Evolutionary conservation across 1,284 basidiomycete species (phyloP), one percentile per base, ranked within the genome.

Genomic region (Lentinus polychrous): DNA sequence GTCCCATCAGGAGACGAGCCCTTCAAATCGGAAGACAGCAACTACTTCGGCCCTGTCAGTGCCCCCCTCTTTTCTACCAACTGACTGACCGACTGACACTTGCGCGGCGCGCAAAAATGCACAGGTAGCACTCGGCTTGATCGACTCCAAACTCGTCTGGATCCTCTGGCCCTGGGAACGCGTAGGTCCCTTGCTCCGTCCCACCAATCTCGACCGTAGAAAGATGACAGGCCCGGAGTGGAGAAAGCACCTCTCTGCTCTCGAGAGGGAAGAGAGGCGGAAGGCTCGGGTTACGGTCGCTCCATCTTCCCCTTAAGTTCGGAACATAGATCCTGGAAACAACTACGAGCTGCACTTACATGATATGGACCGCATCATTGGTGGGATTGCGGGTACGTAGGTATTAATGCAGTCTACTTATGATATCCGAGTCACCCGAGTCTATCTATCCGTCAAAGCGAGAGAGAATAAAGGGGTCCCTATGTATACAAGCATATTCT

Each of bases 11-110:
- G 83, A 5, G 83, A 86, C 52, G 80, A 83, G 54, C 68, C 74
- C 7, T 83, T 81, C 58, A 72, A 76, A 50, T 84, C 80, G 8
- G 72, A 81, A 50, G 86, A 88, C 58, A 87, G 84, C 66, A 88
- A 87, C 60, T 63, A 69, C 8, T 86, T 85, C 59, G 86, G 86
- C 22, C 80, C 86, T 2, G 85, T 87, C 57, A 49, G 74, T 65
- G 14, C 12, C 18, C 27, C 10, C 27, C 27, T 27, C 10, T 27
- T 5, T 27, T 27, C 27, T 27, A 27, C n/a, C 33, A 39, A 35
- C 3, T 6, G 32, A 43, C 37, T 33, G 4, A 3, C 4, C 1
- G 2, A 11, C 20, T 40, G 18, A 38, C 44, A 53, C 20, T 39
- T n/a, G n/a, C n/a, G n/a, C n/a, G n/a, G n/a, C n/a, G n/a, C n/a